Conservation (phyloP, 805 yeast genomes). For the Vanderwaltozyma yarrowii region DNA sequence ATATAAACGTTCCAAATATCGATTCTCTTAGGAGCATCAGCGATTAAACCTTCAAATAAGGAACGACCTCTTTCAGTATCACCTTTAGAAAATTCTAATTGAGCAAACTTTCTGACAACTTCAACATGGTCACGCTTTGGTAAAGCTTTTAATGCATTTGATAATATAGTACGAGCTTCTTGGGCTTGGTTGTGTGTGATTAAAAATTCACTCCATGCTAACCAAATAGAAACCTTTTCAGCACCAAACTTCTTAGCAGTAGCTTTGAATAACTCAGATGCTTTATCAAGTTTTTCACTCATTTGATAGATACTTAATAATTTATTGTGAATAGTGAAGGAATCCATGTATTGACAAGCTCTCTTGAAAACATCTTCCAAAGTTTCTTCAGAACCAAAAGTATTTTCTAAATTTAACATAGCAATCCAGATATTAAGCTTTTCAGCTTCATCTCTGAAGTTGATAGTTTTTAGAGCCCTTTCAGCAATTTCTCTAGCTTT, state of each 20-base stretch:
- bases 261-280: slow-evolving; percentile 53
- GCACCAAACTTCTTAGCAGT: slow-evolving; percentile 75
- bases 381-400: slow-evolving; percentile 81
- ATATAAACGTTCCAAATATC: slow-evolving; percentile 94
- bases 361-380: slow-evolving; percentile 72
- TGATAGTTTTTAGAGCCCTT: slow-evolving; percentile 84
- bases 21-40: slow-evolving; percentile 83
- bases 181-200: slow-evolving; percentile 46
- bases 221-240: slow-evolving; percentile 65
- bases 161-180: slow-evolving; percentile 62
- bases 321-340: slow-evolving; percentile 70
- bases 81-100: slow-evolving; percentile 76
- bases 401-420: slow-evolving; percentile 81
- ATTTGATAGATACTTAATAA: slow-evolving; percentile 63
- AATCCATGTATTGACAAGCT: slow-evolving; percentile 86
- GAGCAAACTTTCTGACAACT: slow-evolving; percentile 79
- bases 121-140: slow-evolving; percentile 70
- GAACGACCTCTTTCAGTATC: slow-evolving; percentile 93
- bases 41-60: slow-evolving; percentile 80
- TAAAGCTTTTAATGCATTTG: slow-evolving; percentile 59
- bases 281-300: slow-evolving; percentile 62
- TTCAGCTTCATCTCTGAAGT: slow-evolving; percentile 85
- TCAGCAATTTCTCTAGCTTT: slow-evolving; percentile 90
- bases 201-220: slow-evolving; percentile 65
- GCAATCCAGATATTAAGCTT: slow-evolving; percentile 96